Evolutionary conservation across 495 filamentous ascomycete genomes (phyloP).

Genomic region (Rhypophila decipiens): DNA sequence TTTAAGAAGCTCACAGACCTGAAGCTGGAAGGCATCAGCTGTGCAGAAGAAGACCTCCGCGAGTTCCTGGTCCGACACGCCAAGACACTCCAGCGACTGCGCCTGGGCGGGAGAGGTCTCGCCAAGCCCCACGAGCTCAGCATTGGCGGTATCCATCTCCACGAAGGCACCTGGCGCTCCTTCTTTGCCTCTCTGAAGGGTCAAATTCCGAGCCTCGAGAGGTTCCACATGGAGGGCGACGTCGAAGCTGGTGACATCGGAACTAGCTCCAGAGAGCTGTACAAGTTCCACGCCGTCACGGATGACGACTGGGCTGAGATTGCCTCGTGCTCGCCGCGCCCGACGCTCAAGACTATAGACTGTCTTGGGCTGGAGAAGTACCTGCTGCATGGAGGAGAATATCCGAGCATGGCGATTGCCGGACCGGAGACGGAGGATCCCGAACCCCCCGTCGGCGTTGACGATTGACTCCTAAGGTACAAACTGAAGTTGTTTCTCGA

Average conservation of each 20-base stretch:
- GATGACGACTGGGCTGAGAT: slow-evolving; percentile 36
- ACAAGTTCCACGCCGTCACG: slow-evolving; percentile 37
- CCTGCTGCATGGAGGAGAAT: slow-evolving; percentile 32
- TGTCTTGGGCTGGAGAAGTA: slow-evolving; percentile 36
- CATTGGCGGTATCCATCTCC: slow-evolving; percentile 38
- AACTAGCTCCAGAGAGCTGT: slow-evolving; percentile 32
- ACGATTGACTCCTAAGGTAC: not conserved
- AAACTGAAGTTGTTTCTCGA: not conserved
- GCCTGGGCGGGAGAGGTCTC: slow-evolving; percentile 39
- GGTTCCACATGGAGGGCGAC: slow-evolving; percentile 41
- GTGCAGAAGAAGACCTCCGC: slow-evolving; percentile 39
- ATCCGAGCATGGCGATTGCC: slow-evolving; percentile 21
- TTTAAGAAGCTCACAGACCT: slow-evolving; percentile 35
- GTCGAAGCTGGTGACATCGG: slow-evolving; percentile 34
- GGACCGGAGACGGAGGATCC: not conserved
- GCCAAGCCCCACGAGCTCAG: slow-evolving; percentile 32
- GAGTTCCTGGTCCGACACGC: slow-evolving; percentile 36
- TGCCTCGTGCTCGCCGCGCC: slow-evolving; percentile 15
- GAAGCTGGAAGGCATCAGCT: slow-evolving; percentile 37
- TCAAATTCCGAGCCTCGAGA: slow-evolving; percentile 28
- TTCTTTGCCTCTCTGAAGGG: slow-evolving; percentile 33
- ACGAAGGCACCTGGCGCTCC: slow-evolving; percentile 36
- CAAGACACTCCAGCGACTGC: slow-evolving; percentile 32
- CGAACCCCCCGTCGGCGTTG: not conserved
- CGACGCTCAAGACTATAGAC: slow-evolving; percentile 31